Percentiles rank a stretch among this genome's conserved stretches.
Evolutionary conservation across 1,284 basidiomycete genomes (phyloP).

Genomic region (Somion occarium): DNA sequence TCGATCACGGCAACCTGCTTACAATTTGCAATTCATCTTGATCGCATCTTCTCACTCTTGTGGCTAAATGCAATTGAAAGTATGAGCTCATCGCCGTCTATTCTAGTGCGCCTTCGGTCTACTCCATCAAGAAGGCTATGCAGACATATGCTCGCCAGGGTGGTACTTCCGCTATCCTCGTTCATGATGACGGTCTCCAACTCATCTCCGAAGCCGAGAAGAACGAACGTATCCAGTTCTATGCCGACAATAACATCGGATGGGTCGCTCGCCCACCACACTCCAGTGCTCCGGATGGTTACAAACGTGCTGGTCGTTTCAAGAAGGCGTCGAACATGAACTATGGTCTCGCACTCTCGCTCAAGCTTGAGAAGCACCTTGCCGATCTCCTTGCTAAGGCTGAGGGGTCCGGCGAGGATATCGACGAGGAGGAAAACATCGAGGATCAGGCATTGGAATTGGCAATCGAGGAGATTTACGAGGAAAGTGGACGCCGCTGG

Average conservation of each 20-base stretch:
- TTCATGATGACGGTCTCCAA: constrained; percentile 71
- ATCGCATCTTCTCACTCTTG: neutral
- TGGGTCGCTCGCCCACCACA: constrained; percentile 54
- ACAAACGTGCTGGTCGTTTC: constrained; percentile 52
- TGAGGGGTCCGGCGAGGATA: constrained; percentile 21
- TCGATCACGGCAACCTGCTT: neutral
- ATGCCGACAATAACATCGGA: constrained; percentile 49
- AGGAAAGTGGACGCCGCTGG: constrained; percentile 49
- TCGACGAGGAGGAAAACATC: constrained; percentile 35
- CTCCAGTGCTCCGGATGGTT: constrained; percentile 37
- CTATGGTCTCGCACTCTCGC: constrained; percentile 45
- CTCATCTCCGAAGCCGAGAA: constrained; percentile 34
- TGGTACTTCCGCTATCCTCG: constrained; percentile 70
- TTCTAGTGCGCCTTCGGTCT: constrained; percentile 64
- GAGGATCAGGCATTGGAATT: constrained; percentile 62
- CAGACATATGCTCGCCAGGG: constrained; percentile 82
- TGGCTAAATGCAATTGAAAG: neutral
- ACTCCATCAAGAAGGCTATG: constrained; percentile 82
- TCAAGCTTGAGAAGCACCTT: constrained; percentile 47
- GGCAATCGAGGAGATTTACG: constrained; percentile 64
- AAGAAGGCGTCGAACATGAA: constrained; percentile 63
- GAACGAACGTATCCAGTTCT: constrained; percentile 38
- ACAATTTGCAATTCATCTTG: neutral
- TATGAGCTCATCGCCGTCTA: neutral
- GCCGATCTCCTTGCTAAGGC: constrained; percentile 39